Evolutionary conservation across 192 early-diverging fungal species (phyloP), one percentile per base, ranked within the genome.

Genomic region (Kickxella alabastrina): DNA sequence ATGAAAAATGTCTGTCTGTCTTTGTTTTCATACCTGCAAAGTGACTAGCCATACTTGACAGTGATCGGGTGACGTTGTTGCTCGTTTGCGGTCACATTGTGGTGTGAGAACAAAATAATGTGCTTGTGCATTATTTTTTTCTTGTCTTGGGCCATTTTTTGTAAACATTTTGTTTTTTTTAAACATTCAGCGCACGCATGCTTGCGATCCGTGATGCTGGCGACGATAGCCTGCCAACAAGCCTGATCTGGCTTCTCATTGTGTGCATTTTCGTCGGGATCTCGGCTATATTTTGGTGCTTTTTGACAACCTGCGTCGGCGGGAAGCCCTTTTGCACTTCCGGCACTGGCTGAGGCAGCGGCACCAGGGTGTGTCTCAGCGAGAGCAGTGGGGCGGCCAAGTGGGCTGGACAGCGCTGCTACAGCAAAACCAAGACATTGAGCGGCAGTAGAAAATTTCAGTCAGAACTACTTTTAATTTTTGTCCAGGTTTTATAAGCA

Each of bases 221-320:
- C 31, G 19, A 29, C 50, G 47, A 52, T 18, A 32, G 51, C 15
- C 39, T 63, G 8, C 64, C 71, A 3, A 61, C 59, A 6, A 69
- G 65, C 32, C 51, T 78, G 19, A 24, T 78, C 12, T 56, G 54
- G 14, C 46, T 78, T 1, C 48, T 78, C 10, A 54, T 68, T 0
- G 57, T 78, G 14, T 58, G 65, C 28, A 38, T 64, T n/a, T 23
- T 78, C 32, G 69, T 78, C 14, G 51, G 69, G 0, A 3, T 73
- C 15, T 39, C 64, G 7, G 76, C 69, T 8, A 55, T 78, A 29
- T 36, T 59, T 9, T 78, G 76, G 76, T 78, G 76, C 38, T 78
- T 78, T 31, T 51, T 78, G 12, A 73, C 69, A 21, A 73, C 76
- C 1, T 78, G 76, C 25, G 28, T 72, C 2, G 76, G 76, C 52